These are phyloP conservation scores for Neurospora sp. DNA, from an alignment of 2,329 filamentous ascomycete genomes.

Conservation along the genomic window DNA sequence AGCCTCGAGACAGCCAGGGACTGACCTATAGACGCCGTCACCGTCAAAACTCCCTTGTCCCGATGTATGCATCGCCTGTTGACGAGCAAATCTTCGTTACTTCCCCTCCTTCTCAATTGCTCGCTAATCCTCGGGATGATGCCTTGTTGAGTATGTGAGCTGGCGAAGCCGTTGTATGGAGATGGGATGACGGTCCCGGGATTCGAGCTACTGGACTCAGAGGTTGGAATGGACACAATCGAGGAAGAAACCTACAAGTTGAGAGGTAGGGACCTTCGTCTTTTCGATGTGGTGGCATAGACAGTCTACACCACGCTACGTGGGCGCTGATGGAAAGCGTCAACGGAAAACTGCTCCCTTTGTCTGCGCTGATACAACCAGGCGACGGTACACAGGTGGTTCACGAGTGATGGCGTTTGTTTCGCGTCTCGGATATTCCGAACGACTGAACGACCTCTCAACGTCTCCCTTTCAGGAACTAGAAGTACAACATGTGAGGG, in stretches of 20 bases:
- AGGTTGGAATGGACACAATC: background rate
- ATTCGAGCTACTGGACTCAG: background rate
- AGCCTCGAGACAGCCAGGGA: background rate
- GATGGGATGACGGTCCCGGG: background rate
- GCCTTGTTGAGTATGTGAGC: background rate
- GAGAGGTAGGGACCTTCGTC: background rate
- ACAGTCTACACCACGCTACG: background rate
- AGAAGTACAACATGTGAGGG: background rate
- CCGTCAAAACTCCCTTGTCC: background rate
- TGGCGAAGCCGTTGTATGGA: background rate
- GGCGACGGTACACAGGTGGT: rapidly evolving
- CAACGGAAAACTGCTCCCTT: background rate
- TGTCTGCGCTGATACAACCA: too few species aligned
- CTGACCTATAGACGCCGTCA: background rate
- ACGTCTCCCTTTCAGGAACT: background rate
- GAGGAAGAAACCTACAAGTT: too few species aligned
- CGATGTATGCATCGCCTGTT: background rate
- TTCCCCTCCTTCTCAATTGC: too few species aligned
- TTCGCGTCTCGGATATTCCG: background rate
- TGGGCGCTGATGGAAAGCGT: background rate
- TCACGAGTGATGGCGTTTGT: background rate
- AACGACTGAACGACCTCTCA: background rate
- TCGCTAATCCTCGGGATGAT: too few species aligned
- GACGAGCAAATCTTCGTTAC: background rate
- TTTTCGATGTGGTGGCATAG: background rate